phyloP scores from a whole-genome alignment of 345 rosid genomes.

The Excoecaria agallocha region DNA sequence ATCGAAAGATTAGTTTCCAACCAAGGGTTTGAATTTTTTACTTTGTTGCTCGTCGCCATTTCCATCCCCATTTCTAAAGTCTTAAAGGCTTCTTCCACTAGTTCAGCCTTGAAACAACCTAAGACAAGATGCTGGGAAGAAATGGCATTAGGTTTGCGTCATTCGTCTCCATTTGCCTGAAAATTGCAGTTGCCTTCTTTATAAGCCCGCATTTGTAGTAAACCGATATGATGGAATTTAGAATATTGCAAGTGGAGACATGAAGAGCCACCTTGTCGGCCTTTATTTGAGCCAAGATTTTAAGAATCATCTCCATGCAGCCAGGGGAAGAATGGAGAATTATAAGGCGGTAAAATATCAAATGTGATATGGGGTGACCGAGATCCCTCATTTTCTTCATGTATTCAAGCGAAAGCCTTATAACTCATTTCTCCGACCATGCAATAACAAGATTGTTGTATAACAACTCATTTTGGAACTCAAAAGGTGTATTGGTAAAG shows the following conservation, averaged over 20 bases:
- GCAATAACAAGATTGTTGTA: slow-evolving; percentile 85
- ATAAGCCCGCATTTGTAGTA: slow-evolving; percentile 63
- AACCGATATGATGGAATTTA: slow-evolving; percentile 69
- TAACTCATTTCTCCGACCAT: slow-evolving; percentile 70
- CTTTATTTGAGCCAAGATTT: slow-evolving; percentile 77
- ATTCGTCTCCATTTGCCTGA: slow-evolving; percentile 54
- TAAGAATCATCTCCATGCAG: slow-evolving; percentile 71
- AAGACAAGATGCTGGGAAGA: slow-evolving; percentile 78
- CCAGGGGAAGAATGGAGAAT: slow-evolving; percentile 69
- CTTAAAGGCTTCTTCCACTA: slow-evolving; percentile 62
- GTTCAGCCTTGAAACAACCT: slow-evolving; percentile 72
- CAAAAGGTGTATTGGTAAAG: slow-evolving; percentile 60
- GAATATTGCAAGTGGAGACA: slow-evolving; percentile 81
- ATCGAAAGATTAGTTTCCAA: slow-evolving; percentile 77
- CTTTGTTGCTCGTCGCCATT: slow-evolving; percentile 44
- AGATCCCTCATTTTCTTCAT: slow-evolving; percentile 96
- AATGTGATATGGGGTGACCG: slow-evolving; percentile 60
- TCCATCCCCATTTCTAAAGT: slow-evolving; percentile 55
- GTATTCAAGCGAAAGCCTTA: slow-evolving; percentile 71
- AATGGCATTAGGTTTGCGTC: slow-evolving; percentile 73
- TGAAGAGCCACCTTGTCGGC: slow-evolving; percentile 78
- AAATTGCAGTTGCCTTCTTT: slow-evolving; percentile 56
- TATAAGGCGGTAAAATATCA: slow-evolving; percentile 80
- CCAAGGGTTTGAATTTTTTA: slow-evolving; percentile 77
- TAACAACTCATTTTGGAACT: slow-evolving; percentile 82